Evolutionary conservation across 2,329 filamentous ascomycete species (phyloP).

Genomic region (Paracorniculantispora psalliotae): DNA sequence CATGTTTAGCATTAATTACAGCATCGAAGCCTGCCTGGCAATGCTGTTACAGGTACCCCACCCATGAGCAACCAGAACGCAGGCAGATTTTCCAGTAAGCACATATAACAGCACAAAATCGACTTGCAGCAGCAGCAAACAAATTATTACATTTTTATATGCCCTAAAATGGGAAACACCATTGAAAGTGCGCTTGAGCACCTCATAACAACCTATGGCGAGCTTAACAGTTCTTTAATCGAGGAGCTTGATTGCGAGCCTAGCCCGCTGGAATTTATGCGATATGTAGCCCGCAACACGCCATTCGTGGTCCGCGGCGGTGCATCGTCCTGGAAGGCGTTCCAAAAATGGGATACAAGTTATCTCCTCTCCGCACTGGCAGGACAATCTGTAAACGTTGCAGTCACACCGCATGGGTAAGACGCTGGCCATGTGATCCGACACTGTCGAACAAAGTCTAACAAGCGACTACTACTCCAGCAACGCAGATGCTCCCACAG

Average conservation of each 20-base stretch:
- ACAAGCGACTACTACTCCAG: slow-evolving; percentile 21
- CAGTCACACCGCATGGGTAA: slow-evolving; percentile 68
- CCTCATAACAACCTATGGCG: slow-evolving; percentile 66
- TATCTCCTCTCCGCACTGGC: slow-evolving; percentile 54
- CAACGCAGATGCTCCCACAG: slow-evolving; percentile 34
- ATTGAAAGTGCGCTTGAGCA: slow-evolving; percentile 26
- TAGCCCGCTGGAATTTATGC: slow-evolving; percentile 74
- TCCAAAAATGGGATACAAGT: slow-evolving; percentile 54
- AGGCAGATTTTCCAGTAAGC: neutral
- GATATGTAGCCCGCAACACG: slow-evolving; percentile 66
- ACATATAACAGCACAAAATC: neutral
- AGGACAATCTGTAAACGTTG: slow-evolving; percentile 62
- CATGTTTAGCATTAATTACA: too few species aligned
- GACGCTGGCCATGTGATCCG: slow-evolving; percentile 15
- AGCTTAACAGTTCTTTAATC: slow-evolving; percentile 59
- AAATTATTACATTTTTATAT: neutral
- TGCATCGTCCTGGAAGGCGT: slow-evolving; percentile 59
- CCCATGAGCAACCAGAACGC: neutral
- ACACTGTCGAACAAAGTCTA: neutral
- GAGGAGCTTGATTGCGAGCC: slow-evolving; percentile 61
- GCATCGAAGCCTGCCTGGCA: too few species aligned
- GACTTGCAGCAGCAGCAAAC: neutral
- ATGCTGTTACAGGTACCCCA: neutral
- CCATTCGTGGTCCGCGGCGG: slow-evolving; percentile 68
- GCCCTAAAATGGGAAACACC: neutral